These are phyloP conservation scores for Helotiales sp. DNA, from an alignment of 2,329 filamentous ascomycete species.

Conservation along the genomic window DNA sequence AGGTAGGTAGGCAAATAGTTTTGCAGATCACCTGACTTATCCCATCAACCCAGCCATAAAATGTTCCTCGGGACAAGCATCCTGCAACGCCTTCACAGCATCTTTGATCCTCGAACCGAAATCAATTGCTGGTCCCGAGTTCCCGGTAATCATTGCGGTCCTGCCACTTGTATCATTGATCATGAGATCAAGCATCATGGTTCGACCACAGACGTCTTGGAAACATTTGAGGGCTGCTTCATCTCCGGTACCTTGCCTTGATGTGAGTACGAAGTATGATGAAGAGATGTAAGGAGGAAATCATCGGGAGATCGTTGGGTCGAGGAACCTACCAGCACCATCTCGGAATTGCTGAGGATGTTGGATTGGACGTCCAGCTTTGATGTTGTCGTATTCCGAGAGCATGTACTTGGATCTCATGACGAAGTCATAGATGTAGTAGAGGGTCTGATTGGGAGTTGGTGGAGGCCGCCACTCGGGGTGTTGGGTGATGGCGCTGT, in stretches of 20 bases:
- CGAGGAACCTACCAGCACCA: slow-evolving; percentile 12
- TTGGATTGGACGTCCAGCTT: slow-evolving; percentile 35
- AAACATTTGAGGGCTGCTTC: slow-evolving; percentile 21
- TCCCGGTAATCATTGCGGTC: slow-evolving; percentile 20
- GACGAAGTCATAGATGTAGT: slow-evolving; percentile 44
- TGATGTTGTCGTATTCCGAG: slow-evolving; percentile 42
- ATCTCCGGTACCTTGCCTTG: slow-evolving; percentile 17
- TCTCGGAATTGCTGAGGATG: slow-evolving; percentile 39
- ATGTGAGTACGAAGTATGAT: background rate
- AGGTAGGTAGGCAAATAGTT: no score
- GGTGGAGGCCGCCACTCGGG: slow-evolving; percentile 18
- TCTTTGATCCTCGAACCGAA: slow-evolving; percentile 21
- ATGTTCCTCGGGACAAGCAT: slow-evolving; percentile 13
- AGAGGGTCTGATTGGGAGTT: slow-evolving; percentile 37
- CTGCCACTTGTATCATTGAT: slow-evolving; percentile 26
- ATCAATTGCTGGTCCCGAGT: slow-evolving; percentile 12
- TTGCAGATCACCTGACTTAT: background rate
- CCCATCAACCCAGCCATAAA: slow-evolving; percentile 7
- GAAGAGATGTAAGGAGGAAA: no score
- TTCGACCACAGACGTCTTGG: slow-evolving; percentile 23
- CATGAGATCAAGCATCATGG: slow-evolving; percentile 24
- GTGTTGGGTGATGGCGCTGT: slow-evolving; percentile 25
- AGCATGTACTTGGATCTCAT: slow-evolving; percentile 44
- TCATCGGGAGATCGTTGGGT: background rate
- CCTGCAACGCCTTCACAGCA: slow-evolving; percentile 17